Conservation (phyloP, 768 basidiomycete species). For the Favolaschia claudopus region DNA sequence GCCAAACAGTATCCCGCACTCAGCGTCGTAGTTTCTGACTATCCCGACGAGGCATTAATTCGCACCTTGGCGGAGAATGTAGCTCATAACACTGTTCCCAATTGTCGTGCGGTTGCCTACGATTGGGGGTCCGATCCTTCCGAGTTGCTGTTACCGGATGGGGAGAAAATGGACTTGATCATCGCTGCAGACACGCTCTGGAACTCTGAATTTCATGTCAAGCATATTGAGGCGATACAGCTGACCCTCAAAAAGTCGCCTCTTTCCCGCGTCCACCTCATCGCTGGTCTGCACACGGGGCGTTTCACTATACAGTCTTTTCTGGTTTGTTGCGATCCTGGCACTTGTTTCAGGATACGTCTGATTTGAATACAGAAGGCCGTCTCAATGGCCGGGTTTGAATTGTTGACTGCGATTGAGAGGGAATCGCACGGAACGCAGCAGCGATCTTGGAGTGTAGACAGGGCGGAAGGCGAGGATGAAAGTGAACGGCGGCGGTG, state of each 20-base stretch:
- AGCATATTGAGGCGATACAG: conserved; percentile 62
- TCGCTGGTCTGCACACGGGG: conserved; percentile 81
- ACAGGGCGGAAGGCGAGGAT: conserved; percentile 60
- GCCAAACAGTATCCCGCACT: conserved; percentile 53
- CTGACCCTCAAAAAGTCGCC: conserved; percentile 51
- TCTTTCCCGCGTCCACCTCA: conserved; percentile 64
- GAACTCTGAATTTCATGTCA: conserved; percentile 67
- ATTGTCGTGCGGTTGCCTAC: conserved; percentile 63
- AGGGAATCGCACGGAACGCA: conserved; percentile 49
- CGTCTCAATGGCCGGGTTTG: conserved; percentile 50
- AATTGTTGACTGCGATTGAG: conserved; percentile 55
- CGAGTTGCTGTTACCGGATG: conserved; percentile 27
- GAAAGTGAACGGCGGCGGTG: conserved; percentile 74
- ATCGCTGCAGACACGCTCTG: conserved; percentile 82
- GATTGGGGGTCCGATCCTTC: conserved; percentile 69
- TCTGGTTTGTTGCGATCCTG: conserved; percentile 35
- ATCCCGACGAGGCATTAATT: conserved; percentile 72
- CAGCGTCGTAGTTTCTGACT: conserved; percentile 68
- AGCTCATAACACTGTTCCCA: conserved; percentile 53
- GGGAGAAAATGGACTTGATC: conserved; percentile 64
- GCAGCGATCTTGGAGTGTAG: conserved; percentile 59
- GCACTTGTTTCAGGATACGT: background rate
- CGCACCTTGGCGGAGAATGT: conserved; percentile 66
- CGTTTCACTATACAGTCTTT: conserved; percentile 75
- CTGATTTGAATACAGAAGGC: conserved; percentile 24